Base-by-base conservation (phyloP, 2,329 filamentous ascomycete genomes). In the Epichloe aotearoae region DNA sequence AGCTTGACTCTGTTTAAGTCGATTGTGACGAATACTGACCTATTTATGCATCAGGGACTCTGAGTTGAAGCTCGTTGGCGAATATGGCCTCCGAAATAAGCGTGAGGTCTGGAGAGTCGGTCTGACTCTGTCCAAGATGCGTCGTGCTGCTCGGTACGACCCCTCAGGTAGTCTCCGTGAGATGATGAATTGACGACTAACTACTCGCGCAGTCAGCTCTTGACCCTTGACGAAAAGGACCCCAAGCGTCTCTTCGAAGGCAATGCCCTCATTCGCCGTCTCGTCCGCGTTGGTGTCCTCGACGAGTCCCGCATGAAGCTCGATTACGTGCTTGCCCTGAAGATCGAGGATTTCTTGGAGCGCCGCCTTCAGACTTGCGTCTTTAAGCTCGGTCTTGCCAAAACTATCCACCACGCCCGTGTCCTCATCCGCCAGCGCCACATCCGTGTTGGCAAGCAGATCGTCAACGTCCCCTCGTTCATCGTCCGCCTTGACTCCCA, bases 271-370 rank as follows among this genome's bases (percentile, higher is more conserved):
- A 98, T 98, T 86, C 93, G 93, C 74, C 93, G 93, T 87, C 89
- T 98, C 63, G 93, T 98, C 63, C 93, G 93, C 74, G 90, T 97
- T 72, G 93, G 93, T 88, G 93, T 98, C 69, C 88, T 98, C 69
- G 93, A 98, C 74, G 93, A 98, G 82, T 90, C 90, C 73, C 93
- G 93, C 83, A 98, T 98, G 93, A 98, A 96, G 87, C 93, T 98
- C 82, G 93, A 98, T 96, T 96, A 98, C 86, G 93, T 98, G 71
- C 80, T 98, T 71, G 93, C 93, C 77, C 85, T 98, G 57, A 95
- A 95, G 83, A 86, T 94, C 68, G 93, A 98, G 78, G 93, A 98
- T 77, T 98, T 98, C 86, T 83, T 98, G 77, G 93, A 98, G 86
- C 91, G 93, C 69, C 90, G 93, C 75, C 90, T 97, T 64, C 91